Evolutionary conservation across 2,329 filamentous ascomycete species (phyloP).

Genomic region (Diplodia seriata): DNA sequence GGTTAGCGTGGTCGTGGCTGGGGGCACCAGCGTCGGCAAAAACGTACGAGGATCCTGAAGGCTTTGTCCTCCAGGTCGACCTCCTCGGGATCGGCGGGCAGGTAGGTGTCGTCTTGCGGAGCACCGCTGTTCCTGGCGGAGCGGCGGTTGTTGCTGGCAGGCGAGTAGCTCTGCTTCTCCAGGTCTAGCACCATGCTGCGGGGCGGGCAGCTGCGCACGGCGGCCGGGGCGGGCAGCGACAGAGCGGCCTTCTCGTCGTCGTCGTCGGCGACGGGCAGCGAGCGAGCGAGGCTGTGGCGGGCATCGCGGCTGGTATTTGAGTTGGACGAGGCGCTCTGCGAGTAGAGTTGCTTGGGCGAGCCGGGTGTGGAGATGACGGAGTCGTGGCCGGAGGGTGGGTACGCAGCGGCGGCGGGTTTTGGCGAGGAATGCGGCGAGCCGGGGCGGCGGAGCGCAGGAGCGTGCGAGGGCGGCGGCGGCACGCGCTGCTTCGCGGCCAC

Average conservation of each 20-base stretch:
- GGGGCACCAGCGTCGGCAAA: neutral
- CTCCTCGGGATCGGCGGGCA: conserved; percentile 44
- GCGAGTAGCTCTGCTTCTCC: conserved; percentile 42
- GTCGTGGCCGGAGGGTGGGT: conserved; percentile 39
- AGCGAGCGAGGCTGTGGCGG: conserved; percentile 33
- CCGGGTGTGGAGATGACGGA: conserved; percentile 49
- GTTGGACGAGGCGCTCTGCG: conserved; percentile 42
- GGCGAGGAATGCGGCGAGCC: conserved; percentile 31
- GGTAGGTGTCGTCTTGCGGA: conserved; percentile 46
- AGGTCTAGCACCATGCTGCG: conserved; percentile 40
- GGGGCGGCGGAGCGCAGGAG: conserved; percentile 35
- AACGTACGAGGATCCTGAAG: conserved; percentile 52
- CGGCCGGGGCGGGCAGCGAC: conserved; percentile 31
- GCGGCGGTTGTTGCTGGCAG: conserved; percentile 37
- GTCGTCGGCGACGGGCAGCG: conserved; percentile 36
- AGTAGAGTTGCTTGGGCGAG: conserved; percentile 41
- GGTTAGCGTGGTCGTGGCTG: conserved; percentile 4
- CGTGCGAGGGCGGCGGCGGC: conserved; percentile 40
- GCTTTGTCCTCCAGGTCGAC: conserved; percentile 52
- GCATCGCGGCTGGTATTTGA: conserved; percentile 42
- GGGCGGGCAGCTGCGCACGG: conserved; percentile 8
- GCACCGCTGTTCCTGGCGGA: conserved; percentile 38
- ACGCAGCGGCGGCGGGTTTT: conserved; percentile 15
- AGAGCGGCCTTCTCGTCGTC: conserved; percentile 35
- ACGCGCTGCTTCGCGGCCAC: conserved; percentile 31